Conservation (phyloP, 495 filamentous ascomycete genomes). For the Symbiotaphrina buchneri region DNA sequence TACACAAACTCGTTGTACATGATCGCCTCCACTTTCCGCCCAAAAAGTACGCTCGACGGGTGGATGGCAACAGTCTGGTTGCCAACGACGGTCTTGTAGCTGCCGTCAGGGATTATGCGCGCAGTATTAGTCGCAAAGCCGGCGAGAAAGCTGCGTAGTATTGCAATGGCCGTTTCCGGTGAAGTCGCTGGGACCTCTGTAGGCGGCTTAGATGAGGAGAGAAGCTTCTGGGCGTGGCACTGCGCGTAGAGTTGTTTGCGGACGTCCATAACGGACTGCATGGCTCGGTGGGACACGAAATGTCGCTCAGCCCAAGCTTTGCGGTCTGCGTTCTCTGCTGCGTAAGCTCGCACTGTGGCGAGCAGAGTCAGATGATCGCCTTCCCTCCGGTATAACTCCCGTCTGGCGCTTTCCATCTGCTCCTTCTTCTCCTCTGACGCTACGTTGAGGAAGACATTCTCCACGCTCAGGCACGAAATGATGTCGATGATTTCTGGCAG, state of each 20-base stretch:
- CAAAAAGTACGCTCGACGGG: constrained; percentile 65
- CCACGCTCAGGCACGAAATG: constrained; percentile 68
- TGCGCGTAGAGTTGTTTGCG: constrained; percentile 65
- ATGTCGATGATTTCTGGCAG: constrained; percentile 77
- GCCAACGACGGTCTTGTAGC: constrained; percentile 63
- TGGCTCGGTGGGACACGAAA: constrained; percentile 59
- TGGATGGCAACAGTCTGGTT: constrained; percentile 80
- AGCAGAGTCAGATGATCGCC: constrained; percentile 83
- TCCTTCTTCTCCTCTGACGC: constrained; percentile 66
- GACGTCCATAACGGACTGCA: constrained; percentile 65
- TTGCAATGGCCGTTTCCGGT: constrained; percentile 24
- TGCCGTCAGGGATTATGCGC: constrained; percentile 57
- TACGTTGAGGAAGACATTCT: constrained; percentile 69
- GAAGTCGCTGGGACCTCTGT: constrained; percentile 5
- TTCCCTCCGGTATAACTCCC: constrained; percentile 54
- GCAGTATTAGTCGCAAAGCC: constrained; percentile 75
- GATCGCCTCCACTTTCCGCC: constrained; percentile 78
- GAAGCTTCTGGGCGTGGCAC: constrained; percentile 23
- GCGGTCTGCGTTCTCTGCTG: constrained; percentile 49
- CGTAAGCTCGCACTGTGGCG: constrained; percentile 60
- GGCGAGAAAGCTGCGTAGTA: constrained; percentile 61
- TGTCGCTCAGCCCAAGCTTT: constrained; percentile 57
- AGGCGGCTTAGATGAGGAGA: constrained; percentile 6
- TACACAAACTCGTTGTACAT: constrained; percentile 94
- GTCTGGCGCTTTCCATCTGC: constrained; percentile 44